Percentiles rank a stretch among this genome's conserved stretches.
Evolutionary conservation across 2,329 filamentous ascomycete species (phyloP).

Genomic region (Trichoderma cornu-damae): DNA sequence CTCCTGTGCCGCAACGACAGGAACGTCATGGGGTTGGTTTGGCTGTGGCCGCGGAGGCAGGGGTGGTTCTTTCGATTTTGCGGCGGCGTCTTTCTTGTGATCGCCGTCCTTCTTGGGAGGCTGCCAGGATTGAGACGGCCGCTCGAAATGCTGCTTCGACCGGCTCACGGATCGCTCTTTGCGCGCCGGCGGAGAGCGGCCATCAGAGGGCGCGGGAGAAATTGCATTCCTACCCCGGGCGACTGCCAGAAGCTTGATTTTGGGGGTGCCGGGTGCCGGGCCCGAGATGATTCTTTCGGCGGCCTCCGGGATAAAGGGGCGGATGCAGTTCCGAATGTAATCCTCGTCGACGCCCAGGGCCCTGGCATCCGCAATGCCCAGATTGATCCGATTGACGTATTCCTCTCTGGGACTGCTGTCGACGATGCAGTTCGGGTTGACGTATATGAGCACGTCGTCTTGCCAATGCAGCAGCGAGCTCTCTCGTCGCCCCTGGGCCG

Average conservation of each 20-base stretch:
- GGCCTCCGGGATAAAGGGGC: constrained; percentile 33
- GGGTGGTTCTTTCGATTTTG: constrained; percentile 21
- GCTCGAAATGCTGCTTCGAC: constrained; percentile 15
- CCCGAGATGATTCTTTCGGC: not conserved
- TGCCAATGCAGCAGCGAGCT: constrained; percentile 25
- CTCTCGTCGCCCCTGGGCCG: constrained; percentile 18
- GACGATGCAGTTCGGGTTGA: constrained; percentile 32
- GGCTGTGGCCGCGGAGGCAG: constrained; percentile 25
- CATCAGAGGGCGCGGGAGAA: constrained; percentile 22
- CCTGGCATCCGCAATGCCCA: constrained; percentile 34
- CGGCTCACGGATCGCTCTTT: constrained; percentile 22
- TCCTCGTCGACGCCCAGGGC: constrained; percentile 33
- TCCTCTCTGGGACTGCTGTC: constrained; percentile 36
- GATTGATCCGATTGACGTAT: constrained; percentile 38
- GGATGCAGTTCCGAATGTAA: constrained; percentile 36
- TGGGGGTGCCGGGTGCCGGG: constrained; percentile 4
- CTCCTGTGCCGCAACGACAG: constrained; percentile 31
- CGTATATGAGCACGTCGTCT: constrained; percentile 37
- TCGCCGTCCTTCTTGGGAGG: constrained; percentile 3
- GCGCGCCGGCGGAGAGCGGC: constrained; percentile 26
- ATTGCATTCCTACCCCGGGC: constrained; percentile 17
- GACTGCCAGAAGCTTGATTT: not conserved
- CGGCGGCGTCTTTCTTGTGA: constrained; percentile 11
- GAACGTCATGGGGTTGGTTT: constrained; percentile 26
- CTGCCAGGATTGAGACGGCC: constrained; percentile 7